Evolutionary conservation across 2,329 filamentous ascomycete species (phyloP).

Genomic region (Bipolaris bicolor): DNA sequence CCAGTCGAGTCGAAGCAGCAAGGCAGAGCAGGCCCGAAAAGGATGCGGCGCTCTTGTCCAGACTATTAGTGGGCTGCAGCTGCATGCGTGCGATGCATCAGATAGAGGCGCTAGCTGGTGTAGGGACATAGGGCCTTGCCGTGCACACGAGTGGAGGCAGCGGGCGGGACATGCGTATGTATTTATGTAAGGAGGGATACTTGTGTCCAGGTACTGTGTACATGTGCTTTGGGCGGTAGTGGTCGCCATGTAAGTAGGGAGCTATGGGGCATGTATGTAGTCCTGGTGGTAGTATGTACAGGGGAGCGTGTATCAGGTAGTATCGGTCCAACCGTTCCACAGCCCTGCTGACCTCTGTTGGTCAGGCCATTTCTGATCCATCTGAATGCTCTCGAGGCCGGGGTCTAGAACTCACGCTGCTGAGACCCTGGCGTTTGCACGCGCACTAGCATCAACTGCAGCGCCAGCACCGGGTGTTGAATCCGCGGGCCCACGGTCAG

Average conservation of each 20-base stretch:
- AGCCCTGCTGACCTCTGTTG: background rate
- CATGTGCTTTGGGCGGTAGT: too few species aligned
- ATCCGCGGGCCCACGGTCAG: conserved; percentile 10
- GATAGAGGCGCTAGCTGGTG: conserved; percentile 5
- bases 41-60: conserved; percentile 5
- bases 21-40: background rate
- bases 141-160: too few species aligned
- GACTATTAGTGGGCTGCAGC: conserved; percentile 5
- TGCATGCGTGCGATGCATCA: conserved; percentile 1
- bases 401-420: conserved; percentile 11
- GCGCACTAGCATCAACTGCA: conserved; percentile 14
- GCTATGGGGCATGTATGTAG: background rate
- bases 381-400: conserved; percentile 3
- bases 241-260: too few species aligned
- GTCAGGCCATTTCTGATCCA: too few species aligned
- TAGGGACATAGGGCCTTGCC: background rate
- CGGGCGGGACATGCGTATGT: background rate
- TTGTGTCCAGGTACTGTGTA: too few species aligned
- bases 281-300: background rate
- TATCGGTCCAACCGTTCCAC: background rate
- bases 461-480: conserved; percentile 14
- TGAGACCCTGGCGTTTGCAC: conserved; percentile 9
- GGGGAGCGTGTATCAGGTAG: too few species aligned
- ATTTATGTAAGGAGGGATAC: background rate
- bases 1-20: background rate